These are phyloP conservation scores for Selenicereus undatus DNA, from an alignment of 148 eudicot genomes.

Conservation along the genomic window DNA sequence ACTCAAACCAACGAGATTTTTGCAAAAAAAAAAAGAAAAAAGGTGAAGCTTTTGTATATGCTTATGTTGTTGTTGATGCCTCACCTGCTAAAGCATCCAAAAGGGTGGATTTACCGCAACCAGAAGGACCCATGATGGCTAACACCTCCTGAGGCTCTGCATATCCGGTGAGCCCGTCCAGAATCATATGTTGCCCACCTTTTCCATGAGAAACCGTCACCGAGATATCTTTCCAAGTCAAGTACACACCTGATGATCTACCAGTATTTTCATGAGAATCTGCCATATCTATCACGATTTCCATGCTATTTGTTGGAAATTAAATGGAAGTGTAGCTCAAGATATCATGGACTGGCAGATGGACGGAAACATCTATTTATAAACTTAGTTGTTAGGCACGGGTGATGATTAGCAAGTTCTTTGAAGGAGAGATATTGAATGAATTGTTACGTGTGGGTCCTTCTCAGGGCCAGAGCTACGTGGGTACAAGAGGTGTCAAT, in stretches of 20 bases:
- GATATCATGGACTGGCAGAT: background rate
- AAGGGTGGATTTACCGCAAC: conserved; percentile 56
- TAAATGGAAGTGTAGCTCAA: background rate
- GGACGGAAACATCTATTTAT: background rate
- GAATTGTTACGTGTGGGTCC: no score
- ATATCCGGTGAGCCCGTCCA: conserved; percentile 37
- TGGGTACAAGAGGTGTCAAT: no score
- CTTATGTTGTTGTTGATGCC: no score
- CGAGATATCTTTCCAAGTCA: conserved; percentile 51
- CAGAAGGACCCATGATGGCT: conserved; percentile 66
- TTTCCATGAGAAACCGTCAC: conserved; percentile 30
- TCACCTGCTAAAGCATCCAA: conserved; percentile 49
- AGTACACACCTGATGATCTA: background rate
- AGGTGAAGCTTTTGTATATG: background rate
- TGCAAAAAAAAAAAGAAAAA: no score
- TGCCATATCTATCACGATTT: background rate
- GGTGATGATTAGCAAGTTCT: no score
- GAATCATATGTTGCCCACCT: conserved; percentile 24
- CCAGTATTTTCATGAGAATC: background rate
- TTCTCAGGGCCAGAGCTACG: no score
- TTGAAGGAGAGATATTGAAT: no score
- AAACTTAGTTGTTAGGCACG: no score
- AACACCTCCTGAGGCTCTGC: conserved; percentile 44
- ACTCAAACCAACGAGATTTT: background rate
- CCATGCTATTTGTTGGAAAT: background rate